Evolutionary conservation across 257 asterid genomes (phyloP).

Genomic region (Petunia secreta): DNA sequence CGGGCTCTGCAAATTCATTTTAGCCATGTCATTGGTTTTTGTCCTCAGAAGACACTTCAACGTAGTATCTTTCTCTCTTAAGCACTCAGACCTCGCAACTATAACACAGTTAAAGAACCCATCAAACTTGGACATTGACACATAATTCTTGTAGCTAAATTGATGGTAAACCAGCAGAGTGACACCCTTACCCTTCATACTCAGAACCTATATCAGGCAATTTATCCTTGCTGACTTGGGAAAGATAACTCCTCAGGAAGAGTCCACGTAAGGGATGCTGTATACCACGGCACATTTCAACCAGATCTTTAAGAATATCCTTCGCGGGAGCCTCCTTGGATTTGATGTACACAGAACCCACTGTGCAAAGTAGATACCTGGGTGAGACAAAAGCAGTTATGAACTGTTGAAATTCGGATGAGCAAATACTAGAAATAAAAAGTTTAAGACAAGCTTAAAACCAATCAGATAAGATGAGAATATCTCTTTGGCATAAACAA

Average conservation of each 20-base stretch:
- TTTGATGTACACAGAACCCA: slow-evolving; percentile 91
- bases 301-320: slow-evolving; percentile 97
- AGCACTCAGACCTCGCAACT: not conserved
- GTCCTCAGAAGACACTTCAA: no score
- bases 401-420: slow-evolving; percentile 15
- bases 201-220: slow-evolving; percentile 97
- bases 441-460: not conserved
- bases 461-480: not conserved
- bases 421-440: not conserved
- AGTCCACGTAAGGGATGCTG: slow-evolving; percentile 99
- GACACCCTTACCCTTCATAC: slow-evolving; percentile 84
- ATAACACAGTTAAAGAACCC: not conserved
- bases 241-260: slow-evolving; percentile 91
- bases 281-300: slow-evolving; percentile 97
- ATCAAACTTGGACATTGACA: not conserved
- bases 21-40: no score
- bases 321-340: slow-evolving; percentile 99
- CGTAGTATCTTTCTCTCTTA: no score
- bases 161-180: not conserved
- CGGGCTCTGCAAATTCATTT: no score
- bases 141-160: not conserved
- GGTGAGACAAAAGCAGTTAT: slow-evolving; percentile 33
- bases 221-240: slow-evolving; percentile 98
- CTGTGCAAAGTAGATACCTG: slow-evolving; percentile 96
- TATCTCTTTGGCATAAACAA: not conserved